Evolutionary conservation across 352 stramenopile genomes (phyloP), one percentile per base, ranked within the genome.

Genomic region (Globisporangium parvum): DNA sequence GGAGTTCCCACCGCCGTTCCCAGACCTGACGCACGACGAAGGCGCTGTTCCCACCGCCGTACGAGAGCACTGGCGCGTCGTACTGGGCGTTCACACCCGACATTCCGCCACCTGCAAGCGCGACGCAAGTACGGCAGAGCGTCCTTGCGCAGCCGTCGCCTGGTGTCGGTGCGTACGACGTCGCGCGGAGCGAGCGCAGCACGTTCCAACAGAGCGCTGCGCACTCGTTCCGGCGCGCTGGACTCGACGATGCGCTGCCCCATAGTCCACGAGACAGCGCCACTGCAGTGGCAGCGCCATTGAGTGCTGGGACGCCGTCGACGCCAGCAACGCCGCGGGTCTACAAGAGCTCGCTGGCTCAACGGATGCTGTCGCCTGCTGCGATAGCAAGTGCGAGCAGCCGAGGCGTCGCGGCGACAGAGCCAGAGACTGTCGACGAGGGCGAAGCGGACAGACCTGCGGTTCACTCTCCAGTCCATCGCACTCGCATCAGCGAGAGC

Each of bases 101-200:
- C 0, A n/a, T 65, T 0, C 63, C 54, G 15, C 18, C 47, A 9
- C n/a, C 53, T 47, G 23, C 21, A 18, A 15, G 18, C 3, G n/a
- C 28, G 14, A 10, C 28, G 20, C 18, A 51, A 55, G 50, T 47
- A 17, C 51, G 6, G 11, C 42, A 15, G 41, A 53, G 39, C 20
- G 26, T n/a, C 20, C 41, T 40, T 3, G 33, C 15, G 21, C 49
- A 62, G 2, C 62, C 57, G 1, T 62, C 49, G 4, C 47, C 56
- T 63, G 73, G 75, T 23, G 75, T 84, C n/a, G 71, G 77, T 3
- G 57, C 60, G 47, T 88, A 88, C 47, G 66, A 88, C 47, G 53
- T 85, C 15, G 39, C 66, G 8, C 63, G 68, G 2, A 68, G 73
- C n/a, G 71, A 86, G 6, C 71, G 53, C 21, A 53, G 74, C n/a